Evolutionary conservation across 345 rosid genomes (phyloP), one percentile per base, ranked within the genome.

Genomic region (Eucalyptus microcorys): DNA sequence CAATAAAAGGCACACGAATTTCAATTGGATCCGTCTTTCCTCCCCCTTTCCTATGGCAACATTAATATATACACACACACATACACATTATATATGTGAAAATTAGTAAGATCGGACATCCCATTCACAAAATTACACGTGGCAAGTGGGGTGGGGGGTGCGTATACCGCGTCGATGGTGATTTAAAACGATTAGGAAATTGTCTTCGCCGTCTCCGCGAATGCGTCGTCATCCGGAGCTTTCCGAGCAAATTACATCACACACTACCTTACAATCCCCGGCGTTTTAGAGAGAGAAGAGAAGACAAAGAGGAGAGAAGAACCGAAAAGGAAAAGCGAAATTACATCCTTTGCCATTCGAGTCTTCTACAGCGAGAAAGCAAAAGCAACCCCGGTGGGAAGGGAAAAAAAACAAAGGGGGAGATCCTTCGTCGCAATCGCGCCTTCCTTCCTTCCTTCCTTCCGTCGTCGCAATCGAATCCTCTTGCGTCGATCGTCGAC

Each of bases 111-210:
- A 68, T 19, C 24, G 26, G 4, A 17, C 0, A 1, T 22, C 34
- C 43, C 80, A 68, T 34, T 71, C 81, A 34, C 26, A 6, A 34
- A 34, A 19, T 71, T 5, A 71, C 81, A 71, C 45, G 24, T 34
- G 7, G 81, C 1, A 17, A 68, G 32, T 1, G 8, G 6, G 30
- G 32, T 1, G 8, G 6, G 30, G 24, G 27, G 2, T 55, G 1
- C 27, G 27, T 55, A 24, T 1, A 0, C 68, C 68, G 68, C 16
- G 68, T 30, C 32, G 17, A 0, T 13, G 17, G 34, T 3, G 16
- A 55, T 61, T 12, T 61, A 61, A 13, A 61, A 30, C 68, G 68
- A 30, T 30, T 30, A 22, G 7, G 68, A 61, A 61, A 61, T 61
- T 12, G 68, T 30, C 68, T 0, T 61, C 68, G 68, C n/a, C 68